Evolutionary conservation across 2,329 filamentous ascomycete genomes (phyloP).

Genomic region (Monilinia fructicola): DNA sequence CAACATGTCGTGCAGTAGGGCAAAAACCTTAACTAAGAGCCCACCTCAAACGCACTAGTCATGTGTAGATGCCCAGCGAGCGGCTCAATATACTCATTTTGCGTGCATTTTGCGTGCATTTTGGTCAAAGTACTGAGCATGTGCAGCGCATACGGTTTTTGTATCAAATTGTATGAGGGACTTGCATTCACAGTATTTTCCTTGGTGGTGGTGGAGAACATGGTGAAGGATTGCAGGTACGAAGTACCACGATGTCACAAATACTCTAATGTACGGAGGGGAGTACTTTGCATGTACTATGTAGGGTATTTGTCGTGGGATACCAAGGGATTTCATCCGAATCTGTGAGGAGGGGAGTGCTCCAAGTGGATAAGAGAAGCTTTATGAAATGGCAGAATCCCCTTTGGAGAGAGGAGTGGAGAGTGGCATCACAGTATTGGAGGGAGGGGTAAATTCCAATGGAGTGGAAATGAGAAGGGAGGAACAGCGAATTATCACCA

Average conservation of each 20-base stretch:
- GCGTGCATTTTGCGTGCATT: too few relatives aligned
- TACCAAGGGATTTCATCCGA: not conserved
- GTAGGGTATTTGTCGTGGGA: not conserved
- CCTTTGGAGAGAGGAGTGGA: not conserved
- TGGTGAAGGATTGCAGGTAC: not conserved
- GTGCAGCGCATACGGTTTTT: not conserved
- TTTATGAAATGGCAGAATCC: conserved; percentile 2
- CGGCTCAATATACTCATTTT: not conserved
- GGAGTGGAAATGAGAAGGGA: not conserved
- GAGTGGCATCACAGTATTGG: not conserved
- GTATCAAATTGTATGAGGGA: conserved; percentile 3
- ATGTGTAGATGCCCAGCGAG: conserved; percentile 17
- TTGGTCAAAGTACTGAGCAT: too few relatives aligned
- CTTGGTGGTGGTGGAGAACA: not conserved
- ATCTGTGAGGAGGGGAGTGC: not conserved
- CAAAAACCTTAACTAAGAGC: not conserved
- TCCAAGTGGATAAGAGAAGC: not conserved
- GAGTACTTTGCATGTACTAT: not conserved
- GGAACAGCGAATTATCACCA: not conserved
- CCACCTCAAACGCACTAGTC: not conserved
- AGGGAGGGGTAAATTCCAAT: not conserved
- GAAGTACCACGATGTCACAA: not conserved
- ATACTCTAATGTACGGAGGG: not conserved
- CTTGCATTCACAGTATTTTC: not conserved
- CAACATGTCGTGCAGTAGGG: conserved; percentile 14